Evolutionary conservation across 495 filamentous ascomycete genomes (phyloP), one percentile per base, ranked within the genome.

Genomic region (Podospora australis): DNA sequence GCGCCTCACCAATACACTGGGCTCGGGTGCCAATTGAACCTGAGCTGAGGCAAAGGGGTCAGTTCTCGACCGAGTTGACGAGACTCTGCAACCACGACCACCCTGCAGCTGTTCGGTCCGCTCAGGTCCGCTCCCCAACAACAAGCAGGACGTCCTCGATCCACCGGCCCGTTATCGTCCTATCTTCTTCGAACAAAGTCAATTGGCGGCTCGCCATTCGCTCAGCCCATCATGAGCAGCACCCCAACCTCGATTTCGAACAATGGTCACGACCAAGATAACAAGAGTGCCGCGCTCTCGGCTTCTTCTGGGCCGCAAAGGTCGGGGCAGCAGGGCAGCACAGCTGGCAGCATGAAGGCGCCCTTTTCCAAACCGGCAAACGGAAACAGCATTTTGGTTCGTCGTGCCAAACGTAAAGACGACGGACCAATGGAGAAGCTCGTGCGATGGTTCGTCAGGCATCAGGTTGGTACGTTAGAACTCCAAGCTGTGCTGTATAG

Each of bases 381-480:
- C 49, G 64, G 62, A 54, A 73, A 71, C 29, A 67, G 64, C 47
- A 69, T 73, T 48, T 62, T 72, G 26, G 68, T 73, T 38, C 66
- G 68, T 53, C 69, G 64, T 46, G 50, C 66, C 50, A 74, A 67
- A 67, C 66, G 63, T 59, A 75, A 68, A 59, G 67, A 61, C 44
- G 66, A 75, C 54, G 64, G 66, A 38, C 57, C 59, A 39, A 59
- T 68, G 60, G 71, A 64, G 49, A 62, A 54, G 50, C 53, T 69
- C 32, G 62, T 61, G 21, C 58, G 66, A 43, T 78, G 68, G 75
- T 72, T 78, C 41, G 70, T 78, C 41, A 63, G 75, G 46, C 74
- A 77, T 55, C 75, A 78, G 50, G 71, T 72, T 20, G 73, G 75
- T 78, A 66, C 44, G 71, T 67, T 21, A 6, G n/a, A n/a, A n/a